Percentiles rank a stretch among this genome's conserved stretches.
These are phyloP conservation scores for Cephalotrichum gorgonifer DNA, from an alignment of 2,329 filamentous ascomycete species.

Conservation along the genomic window DNA sequence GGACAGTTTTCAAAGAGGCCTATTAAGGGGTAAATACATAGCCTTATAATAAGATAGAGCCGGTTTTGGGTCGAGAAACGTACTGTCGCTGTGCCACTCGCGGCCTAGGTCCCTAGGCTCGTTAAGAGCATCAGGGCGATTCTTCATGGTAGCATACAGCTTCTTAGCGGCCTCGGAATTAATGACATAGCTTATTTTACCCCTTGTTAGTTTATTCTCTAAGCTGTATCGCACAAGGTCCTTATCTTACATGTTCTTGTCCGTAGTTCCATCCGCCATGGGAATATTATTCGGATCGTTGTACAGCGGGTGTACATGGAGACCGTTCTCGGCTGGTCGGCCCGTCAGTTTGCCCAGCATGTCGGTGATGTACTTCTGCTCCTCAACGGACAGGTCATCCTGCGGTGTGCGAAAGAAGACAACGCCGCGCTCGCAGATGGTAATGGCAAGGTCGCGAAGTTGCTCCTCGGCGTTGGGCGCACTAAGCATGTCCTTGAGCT, in stretches of 20 bases:
- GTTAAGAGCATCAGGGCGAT: conserved; percentile 10
- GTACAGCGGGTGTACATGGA: conserved; percentile 51
- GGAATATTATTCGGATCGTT: conserved; percentile 31
- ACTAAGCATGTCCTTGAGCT: conserved; percentile 26
- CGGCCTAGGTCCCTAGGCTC: conserved; percentile 18
- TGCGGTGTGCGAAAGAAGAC: conserved; percentile 25
- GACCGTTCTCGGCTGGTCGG: conserved; percentile 42
- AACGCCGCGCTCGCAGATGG: conserved; percentile 28
- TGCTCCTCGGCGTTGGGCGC: conserved; percentile 27
- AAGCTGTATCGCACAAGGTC: neutral
- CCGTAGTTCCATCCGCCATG: conserved; percentile 24
- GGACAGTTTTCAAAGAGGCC: conserved; percentile 41
- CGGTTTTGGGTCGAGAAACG: conserved; percentile 18
- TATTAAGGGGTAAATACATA: too few relatives aligned
- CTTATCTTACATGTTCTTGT: conserved; percentile 21
- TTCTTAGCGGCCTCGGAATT: conserved; percentile 22
- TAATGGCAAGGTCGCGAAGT: conserved; percentile 43
- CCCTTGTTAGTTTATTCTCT: neutral
- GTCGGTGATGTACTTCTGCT: conserved; percentile 24
- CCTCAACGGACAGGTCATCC: conserved; percentile 19
- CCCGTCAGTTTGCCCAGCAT: conserved; percentile 14
- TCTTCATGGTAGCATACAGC: conserved; percentile 24
- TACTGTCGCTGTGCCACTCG: conserved; percentile 42
- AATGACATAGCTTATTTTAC: conserved; percentile 20
- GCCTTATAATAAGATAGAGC: neutral